Base-by-base conservation (phyloP, 371 early-diverging fungal genomes). In the Lichtheimia ramosa region DNA sequence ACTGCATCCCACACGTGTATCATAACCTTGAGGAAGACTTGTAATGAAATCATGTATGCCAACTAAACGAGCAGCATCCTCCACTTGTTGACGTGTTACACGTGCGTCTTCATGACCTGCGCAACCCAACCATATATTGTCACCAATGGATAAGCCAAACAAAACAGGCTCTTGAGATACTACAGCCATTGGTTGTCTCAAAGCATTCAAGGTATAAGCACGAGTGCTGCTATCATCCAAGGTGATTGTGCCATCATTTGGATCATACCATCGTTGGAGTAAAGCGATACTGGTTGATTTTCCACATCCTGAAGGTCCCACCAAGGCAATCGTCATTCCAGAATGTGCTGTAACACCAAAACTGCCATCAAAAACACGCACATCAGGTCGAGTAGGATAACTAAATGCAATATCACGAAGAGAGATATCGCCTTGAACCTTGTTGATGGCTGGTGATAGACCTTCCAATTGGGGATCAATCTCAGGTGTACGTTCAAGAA, bases 151-250 rank as follows among this genome's bases (percentile, higher is more conserved):
- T 61, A 85, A 68, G 67, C 86, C 85, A 69, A 95, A 94, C 34
- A 96, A 73, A 12, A 79, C 75, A 5, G 94, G 94, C 67, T 95
- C 95, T 75, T 98, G 97, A 21, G 89, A 84, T 7, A 96, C 95
- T 20, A 95, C 73, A 2, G 90, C 89, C 69, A 96, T 84, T 46
- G 87, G 80, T 6, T 82, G 61, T 43, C 95, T 85, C 16, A 92
- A 69, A 41, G 83, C 77, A 23, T 70, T 64, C 43, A 91, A 63
- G 43, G 79, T 68, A 62, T 89, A 83, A 14, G 78, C 74, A 34
- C 73, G 68, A 55, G 92, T 83, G 63, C 91, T 83, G 18, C 71
- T 58, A 34, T 82, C 83, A 64, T 95, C 92, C 8, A 92, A 58
- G 0, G 59, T 61, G 16, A 92, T 81, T 1, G 65, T 42, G 20